Evolutionary conservation across 2,329 filamentous ascomycete species (phyloP).

Genomic region (Fusarium mundagurra): DNA sequence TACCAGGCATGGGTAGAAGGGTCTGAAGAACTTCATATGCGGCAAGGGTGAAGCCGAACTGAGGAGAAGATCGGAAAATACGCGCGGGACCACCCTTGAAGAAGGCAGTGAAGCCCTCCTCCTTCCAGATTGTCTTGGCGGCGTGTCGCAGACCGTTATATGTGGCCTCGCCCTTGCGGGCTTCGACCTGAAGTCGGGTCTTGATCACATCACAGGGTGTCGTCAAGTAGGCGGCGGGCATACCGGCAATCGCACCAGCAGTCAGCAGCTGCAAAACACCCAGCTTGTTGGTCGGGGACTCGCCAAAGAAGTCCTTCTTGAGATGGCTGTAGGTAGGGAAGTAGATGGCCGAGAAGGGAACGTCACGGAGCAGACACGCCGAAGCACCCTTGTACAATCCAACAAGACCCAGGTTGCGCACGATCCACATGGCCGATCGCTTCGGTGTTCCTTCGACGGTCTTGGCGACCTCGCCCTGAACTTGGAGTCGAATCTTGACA

Average conservation of each 20-base stretch:
- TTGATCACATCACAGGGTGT: constrained; percentile 99
- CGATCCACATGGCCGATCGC: constrained; percentile 97
- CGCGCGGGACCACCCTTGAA: constrained; percentile 98
- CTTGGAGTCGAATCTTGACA: constrained; percentile 97
- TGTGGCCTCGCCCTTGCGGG: constrained; percentile 88
- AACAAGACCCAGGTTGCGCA: constrained; percentile 90
- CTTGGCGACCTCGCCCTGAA: constrained; percentile 96
- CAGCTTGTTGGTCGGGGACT: constrained; percentile 86
- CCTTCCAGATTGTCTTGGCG: constrained; percentile 82
- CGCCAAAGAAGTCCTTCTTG: constrained; percentile 93
- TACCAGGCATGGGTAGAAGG: constrained; percentile 76
- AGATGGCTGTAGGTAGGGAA: constrained; percentile 97
- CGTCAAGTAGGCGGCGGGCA: constrained; percentile 93
- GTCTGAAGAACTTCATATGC: constrained; percentile 93
- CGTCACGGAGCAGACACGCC: constrained; percentile 93
- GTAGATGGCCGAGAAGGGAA: constrained; percentile 98
- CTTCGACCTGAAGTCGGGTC: constrained; percentile 96
- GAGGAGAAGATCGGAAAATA: constrained; percentile 92
- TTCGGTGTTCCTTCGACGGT: constrained; percentile 82
- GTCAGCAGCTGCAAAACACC: constrained; percentile 91
- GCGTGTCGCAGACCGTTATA: constrained; percentile 91
- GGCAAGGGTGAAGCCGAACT: constrained; percentile 97
- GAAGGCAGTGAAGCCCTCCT: constrained; percentile 96
- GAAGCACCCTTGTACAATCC: constrained; percentile 97
- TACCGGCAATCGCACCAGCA: constrained; percentile 92